Percentiles rank a stretch among this genome's conserved stretches.
Evolutionary conservation across 164 flowering plant species (phyloP).

Genomic region (Umbilicus rupestris): DNA sequence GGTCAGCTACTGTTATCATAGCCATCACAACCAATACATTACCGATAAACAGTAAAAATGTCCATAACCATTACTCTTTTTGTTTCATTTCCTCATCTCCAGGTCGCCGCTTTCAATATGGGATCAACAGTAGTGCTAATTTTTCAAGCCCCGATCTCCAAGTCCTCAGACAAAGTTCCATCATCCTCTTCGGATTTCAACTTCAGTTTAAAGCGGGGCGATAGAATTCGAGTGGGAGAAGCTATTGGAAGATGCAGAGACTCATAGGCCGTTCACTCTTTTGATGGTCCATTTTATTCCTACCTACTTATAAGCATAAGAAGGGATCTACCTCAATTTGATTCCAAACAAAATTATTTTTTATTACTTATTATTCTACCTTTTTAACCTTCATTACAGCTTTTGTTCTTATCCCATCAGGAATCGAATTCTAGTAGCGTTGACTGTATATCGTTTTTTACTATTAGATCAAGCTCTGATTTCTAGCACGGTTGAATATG

Average conservation of each 20-base stretch:
- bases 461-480: too few species aligned
- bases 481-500: too few species aligned
- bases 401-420: too few species aligned
- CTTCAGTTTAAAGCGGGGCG: conserved; percentile 56
- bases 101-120: conserved; percentile 92
- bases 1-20: conserved; percentile 28
- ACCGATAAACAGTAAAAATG: not conserved
- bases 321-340: too few species aligned
- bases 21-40: not conserved
- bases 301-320: too few species aligned
- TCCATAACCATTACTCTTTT: not conserved
- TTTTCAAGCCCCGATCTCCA: conserved; percentile 68
- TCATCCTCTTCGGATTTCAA: conserved; percentile 41
- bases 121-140: conserved; percentile 94
- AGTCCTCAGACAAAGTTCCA: conserved; percentile 17
- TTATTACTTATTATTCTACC: too few species aligned
- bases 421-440: too few species aligned
- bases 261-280: not conserved
- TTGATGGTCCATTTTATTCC: too few species aligned
- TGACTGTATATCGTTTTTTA: too few species aligned
- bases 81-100: conserved; percentile 12
- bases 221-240: conserved; percentile 66
- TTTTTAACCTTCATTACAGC: too few species aligned
- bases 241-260: conserved; percentile 45
- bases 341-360: too few species aligned